Evolutionary conservation across 306 rosid species (phyloP).

Genomic region (Vicia faba): DNA sequence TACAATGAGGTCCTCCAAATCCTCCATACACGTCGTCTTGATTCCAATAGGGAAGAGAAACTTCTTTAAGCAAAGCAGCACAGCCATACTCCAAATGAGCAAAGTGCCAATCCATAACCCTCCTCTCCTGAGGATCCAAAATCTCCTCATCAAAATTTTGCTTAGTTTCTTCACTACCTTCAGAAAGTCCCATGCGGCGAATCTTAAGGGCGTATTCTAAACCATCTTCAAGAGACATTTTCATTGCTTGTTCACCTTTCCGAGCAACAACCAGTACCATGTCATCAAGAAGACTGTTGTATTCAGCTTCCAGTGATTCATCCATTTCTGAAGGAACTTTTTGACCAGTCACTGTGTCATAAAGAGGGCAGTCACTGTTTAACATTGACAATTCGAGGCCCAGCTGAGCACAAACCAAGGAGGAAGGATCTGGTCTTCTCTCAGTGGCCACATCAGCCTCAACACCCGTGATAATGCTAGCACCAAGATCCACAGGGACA

Average conservation of each 20-base stretch:
- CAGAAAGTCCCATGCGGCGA: slow-evolving; percentile 63
- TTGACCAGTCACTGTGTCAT: slow-evolving; percentile 74
- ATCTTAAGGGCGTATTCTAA: slow-evolving; percentile 85
- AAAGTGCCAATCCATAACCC: slow-evolving; percentile 99
- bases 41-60: slow-evolving; percentile 98
- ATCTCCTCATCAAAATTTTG: slow-evolving; percentile 50
- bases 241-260: slow-evolving; percentile 81
- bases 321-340: slow-evolving; percentile 93
- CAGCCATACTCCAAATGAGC: slow-evolving; percentile 99
- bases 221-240: slow-evolving; percentile 97
- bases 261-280: slow-evolving; percentile 83
- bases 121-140: slow-evolving; percentile 89
- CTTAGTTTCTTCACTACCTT: slow-evolving; percentile 51
- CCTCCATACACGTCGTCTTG: slow-evolving; percentile 99
- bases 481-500: slow-evolving; percentile 99
- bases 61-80: slow-evolving; percentile 89
- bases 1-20: slow-evolving; percentile 99
- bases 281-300: slow-evolving; percentile 96
- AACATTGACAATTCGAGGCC: slow-evolving; percentile 91
- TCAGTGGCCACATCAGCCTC: slow-evolving; percentile 99
- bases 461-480: slow-evolving; percentile 99
- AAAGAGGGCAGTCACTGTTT: slow-evolving; percentile 97
- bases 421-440: slow-evolving; percentile 98
- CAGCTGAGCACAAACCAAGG: slow-evolving; percentile 93
- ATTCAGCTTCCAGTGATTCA: slow-evolving; percentile 94